Percentiles rank a stretch among this genome's conserved stretches.
Evolutionary conservation across 805 yeast species (phyloP).

Genomic region (Yarrowia bubula): DNA sequence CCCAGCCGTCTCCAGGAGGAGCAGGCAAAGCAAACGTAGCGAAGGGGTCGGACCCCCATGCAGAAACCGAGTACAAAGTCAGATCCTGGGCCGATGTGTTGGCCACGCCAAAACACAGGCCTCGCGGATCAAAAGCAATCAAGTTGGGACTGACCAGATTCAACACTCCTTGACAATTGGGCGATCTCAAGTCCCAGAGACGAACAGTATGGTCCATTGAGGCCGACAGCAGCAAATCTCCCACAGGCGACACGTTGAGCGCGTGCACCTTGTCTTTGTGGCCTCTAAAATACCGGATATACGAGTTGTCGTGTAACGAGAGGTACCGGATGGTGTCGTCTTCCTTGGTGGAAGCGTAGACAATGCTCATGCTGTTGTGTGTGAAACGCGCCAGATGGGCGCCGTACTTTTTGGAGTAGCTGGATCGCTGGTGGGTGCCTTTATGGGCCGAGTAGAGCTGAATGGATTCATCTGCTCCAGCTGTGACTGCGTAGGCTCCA

Average conservation of each 20-base stretch:
- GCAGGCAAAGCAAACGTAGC: conserved; percentile 46
- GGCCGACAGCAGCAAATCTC: conserved; percentile 62
- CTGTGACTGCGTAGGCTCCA: conserved; percentile 74
- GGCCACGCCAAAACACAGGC: conserved; percentile 73
- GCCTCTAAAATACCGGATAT: conserved; percentile 81
- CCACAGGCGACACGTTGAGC: conserved; percentile 69
- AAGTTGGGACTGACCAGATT: conserved; percentile 55
- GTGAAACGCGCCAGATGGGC: conserved; percentile 84
- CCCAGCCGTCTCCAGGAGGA: conserved; percentile 45
- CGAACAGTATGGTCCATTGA: conserved; percentile 77
- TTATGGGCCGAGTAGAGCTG: conserved; percentile 73
- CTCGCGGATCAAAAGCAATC: conserved; percentile 79
- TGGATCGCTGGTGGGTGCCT: conserved; percentile 56
- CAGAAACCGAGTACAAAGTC: conserved; percentile 60
- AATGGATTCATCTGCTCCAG: conserved; percentile 79
- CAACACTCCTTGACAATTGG: conserved; percentile 61
- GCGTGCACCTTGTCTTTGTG: conserved; percentile 75
- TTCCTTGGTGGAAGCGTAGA: conserved; percentile 80
- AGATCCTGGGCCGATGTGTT: conserved; percentile 34
- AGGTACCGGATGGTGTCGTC: conserved; percentile 68
- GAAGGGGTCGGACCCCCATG: conserved; percentile 59
- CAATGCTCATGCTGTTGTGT: conserved; percentile 65
- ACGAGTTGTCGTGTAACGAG: conserved; percentile 72
- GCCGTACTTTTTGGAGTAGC: conserved; percentile 87
- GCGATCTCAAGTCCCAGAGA: conserved; percentile 78